A percentile compares a stretch with the other conserved stretches of the same genome.
phyloP scores from a whole-genome alignment of 371 early-diverging fungal genomes.

The Mortierella sp. region DNA sequence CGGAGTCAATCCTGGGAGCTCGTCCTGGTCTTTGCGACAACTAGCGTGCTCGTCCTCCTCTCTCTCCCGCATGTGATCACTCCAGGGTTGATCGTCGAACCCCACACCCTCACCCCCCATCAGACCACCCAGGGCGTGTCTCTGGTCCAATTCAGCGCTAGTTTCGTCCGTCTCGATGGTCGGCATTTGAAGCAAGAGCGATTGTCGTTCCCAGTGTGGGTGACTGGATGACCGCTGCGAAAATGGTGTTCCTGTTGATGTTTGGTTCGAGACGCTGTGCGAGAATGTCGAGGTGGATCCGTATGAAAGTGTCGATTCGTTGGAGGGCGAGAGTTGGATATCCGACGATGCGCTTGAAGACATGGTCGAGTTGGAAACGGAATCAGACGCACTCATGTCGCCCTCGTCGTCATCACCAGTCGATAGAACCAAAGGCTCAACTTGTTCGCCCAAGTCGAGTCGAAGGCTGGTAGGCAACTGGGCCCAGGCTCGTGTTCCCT shows the following conservation, averaged over 20 bases:
- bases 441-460: conserved; percentile 3
- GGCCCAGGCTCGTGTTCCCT: conserved; percentile 39
- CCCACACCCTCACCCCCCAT: background rate
- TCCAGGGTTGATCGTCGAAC: conserved; percentile 25
- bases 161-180: conserved; percentile 15
- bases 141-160: background rate
- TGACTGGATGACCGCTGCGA: conserved; percentile 35
- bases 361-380: conserved; percentile 29
- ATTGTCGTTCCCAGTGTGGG: conserved; percentile 31
- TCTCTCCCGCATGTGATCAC: background rate
- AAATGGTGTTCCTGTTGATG: conserved; percentile 22
- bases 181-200: conserved; percentile 43
- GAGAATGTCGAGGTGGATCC: conserved; percentile 45
- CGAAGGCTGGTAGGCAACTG: conserved; percentile 21
- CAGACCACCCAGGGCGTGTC: background rate
- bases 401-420: conserved; percentile 15
- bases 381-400: conserved; percentile 31
- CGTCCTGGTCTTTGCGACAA: background rate
- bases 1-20: conserved; percentile 10
- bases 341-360: conserved; percentile 22
- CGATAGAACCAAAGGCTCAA: background rate
- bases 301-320: conserved; percentile 38
- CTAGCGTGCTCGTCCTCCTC: conserved; percentile 2
- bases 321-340: conserved; percentile 30
- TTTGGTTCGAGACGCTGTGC: conserved; percentile 17